Evolutionary conservation across 2,329 filamentous ascomycete genomes (phyloP).

Genomic region (Hypoxylon sp.): DNA sequence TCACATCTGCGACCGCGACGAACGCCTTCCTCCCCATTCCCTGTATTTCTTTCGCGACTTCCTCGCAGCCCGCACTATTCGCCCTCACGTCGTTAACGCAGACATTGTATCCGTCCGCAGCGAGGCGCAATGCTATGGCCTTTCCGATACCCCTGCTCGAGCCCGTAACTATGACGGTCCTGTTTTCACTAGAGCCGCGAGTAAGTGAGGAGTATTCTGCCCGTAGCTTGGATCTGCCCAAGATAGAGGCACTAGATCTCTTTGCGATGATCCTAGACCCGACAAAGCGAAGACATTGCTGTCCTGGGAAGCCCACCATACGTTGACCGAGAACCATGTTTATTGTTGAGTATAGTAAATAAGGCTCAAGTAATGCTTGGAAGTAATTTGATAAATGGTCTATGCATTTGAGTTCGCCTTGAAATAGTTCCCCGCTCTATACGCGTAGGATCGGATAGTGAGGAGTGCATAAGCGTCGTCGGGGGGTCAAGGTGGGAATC

Average conservation of each 20-base stretch:
- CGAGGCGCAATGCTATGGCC: conserved; percentile 72
- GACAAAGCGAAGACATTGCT: conserved; percentile 11
- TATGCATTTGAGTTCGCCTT: neutral
- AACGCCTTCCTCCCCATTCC: conserved; percentile 64
- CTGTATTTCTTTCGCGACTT: conserved; percentile 66
- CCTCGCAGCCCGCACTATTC: conserved; percentile 65
- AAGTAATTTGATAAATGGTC: too few relatives aligned
- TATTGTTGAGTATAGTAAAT: neutral
- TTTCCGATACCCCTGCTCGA: conserved; percentile 63
- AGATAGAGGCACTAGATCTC: neutral
- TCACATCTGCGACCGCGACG: conserved; percentile 71
- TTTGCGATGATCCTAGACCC: neutral
- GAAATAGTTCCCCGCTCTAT: conserved; percentile 5
- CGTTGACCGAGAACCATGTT: conserved; percentile 13
- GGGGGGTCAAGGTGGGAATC: neutral
- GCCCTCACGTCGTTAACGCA: conserved; percentile 72
- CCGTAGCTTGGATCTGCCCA: neutral
- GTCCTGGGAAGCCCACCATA: neutral
- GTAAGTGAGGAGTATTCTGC: conserved; percentile 42
- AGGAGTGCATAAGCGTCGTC: conserved; percentile 1
- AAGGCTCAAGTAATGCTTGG: neutral
- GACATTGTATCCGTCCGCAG: conserved; percentile 73
- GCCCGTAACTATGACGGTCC: conserved; percentile 50
- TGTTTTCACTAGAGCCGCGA: conserved; percentile 33
- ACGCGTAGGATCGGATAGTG: neutral